A percentile compares a stretch with the other conserved stretches of the same genome.
phyloP scores from a whole-genome alignment of 345 rosid genomes.

The Gossypium turneri region DNA sequence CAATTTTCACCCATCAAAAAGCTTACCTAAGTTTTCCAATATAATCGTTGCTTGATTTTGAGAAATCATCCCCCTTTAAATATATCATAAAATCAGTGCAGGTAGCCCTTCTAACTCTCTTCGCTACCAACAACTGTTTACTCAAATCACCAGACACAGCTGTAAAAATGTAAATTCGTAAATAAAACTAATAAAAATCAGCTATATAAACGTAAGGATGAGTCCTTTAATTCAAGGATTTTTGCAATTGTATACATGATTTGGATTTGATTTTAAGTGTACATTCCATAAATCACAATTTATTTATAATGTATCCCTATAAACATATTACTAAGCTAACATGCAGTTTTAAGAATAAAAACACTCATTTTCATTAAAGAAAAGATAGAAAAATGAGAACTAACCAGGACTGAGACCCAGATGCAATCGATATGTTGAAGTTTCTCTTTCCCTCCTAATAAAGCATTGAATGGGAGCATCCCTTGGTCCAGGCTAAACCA shows the following conservation, averaged over 20 bases:
- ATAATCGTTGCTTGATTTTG: conserved; percentile 48
- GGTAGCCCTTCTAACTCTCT: conserved; percentile 64
- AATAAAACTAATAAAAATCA: background rate
- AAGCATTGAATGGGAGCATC: conserved; percentile 83
- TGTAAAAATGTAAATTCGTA: conserved; percentile 43
- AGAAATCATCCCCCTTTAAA: conserved; percentile 55
- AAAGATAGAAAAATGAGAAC: background rate
- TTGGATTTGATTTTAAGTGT: too few species aligned
- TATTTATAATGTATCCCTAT: background rate
- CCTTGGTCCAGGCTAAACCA: conserved; percentile 80
- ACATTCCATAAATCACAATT: too few species aligned
- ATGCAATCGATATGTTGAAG: conserved; percentile 62
- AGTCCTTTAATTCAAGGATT: too few species aligned
- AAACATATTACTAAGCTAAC: background rate
- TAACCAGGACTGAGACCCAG: conserved; percentile 88
- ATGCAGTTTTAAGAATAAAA: background rate
- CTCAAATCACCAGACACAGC: conserved; percentile 73
- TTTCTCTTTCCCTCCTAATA: conserved; percentile 70
- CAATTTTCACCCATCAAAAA: background rate
- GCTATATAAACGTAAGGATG: too few species aligned
- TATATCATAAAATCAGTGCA: conserved; percentile 75
- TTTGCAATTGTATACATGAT: too few species aligned
- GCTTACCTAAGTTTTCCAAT: conserved; percentile 74
- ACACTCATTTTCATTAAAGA: background rate
- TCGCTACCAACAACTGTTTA: conserved; percentile 75